phyloP scores from a whole-genome alignment of 192 early-diverging fungal genomes.

The Coemansia sp. region DNA sequence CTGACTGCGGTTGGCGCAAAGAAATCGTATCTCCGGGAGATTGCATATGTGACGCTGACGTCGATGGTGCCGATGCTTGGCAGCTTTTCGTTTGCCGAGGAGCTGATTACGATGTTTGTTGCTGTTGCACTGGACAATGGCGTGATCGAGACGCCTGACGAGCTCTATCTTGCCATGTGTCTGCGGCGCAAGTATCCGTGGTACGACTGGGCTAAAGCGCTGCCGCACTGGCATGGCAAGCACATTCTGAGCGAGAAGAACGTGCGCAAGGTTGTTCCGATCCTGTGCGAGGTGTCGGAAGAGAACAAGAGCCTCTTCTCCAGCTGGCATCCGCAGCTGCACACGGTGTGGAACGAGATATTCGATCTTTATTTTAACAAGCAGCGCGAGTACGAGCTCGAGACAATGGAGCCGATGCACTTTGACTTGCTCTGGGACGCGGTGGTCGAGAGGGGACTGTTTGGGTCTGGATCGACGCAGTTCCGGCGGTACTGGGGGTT shows the following conservation, averaged over 20 bases:
- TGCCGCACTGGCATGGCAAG: slow-evolving; percentile 48
- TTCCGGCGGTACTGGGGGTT: slow-evolving; percentile 91
- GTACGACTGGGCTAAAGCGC: slow-evolving; percentile 45
- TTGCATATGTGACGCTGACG: slow-evolving; percentile 69
- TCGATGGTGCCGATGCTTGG: slow-evolving; percentile 45
- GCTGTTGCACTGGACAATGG: slow-evolving; percentile 48
- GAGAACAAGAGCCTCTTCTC: slow-evolving; percentile 46
- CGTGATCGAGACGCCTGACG: slow-evolving; percentile 48
- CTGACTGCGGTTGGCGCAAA: slow-evolving; percentile 67
- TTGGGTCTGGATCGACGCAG: slow-evolving; percentile 69
- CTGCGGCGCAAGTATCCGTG: slow-evolving; percentile 36
- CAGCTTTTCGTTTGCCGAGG: slow-evolving; percentile 17
- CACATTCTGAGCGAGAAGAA: slow-evolving; percentile 43
- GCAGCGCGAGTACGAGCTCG: slow-evolving; percentile 30
- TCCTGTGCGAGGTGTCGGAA: slow-evolving; percentile 48
- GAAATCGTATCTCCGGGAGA: slow-evolving; percentile 82
- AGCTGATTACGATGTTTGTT: slow-evolving; percentile 46
- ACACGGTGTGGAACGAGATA: slow-evolving; percentile 77
- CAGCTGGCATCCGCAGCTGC: slow-evolving; percentile 77
- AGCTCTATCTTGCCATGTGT: slow-evolving; percentile 46
- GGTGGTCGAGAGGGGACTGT: slow-evolving; percentile 76
- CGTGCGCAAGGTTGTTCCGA: slow-evolving; percentile 20
- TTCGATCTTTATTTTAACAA: slow-evolving; percentile 61
- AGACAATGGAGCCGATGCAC: slow-evolving; percentile 42
- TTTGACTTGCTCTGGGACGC: slow-evolving; percentile 80